A percentile compares a stretch with the other conserved stretches of the same genome.
phyloP scores from a whole-genome alignment of 208 protist species.

The Leishmania tarentolae region DNA sequence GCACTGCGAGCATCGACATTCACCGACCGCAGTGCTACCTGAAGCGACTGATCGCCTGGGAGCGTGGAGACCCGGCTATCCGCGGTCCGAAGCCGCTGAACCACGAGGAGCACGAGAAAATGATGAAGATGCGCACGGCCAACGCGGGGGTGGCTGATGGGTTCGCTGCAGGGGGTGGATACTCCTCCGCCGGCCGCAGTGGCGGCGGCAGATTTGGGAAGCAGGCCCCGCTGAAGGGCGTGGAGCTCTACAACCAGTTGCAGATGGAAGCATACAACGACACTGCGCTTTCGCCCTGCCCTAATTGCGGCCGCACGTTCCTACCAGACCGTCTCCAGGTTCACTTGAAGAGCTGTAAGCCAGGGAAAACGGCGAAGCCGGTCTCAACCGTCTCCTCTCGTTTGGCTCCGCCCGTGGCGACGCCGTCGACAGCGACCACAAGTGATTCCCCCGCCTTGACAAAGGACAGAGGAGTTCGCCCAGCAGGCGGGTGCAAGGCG shows the following conservation, averaged over 20 bases:
- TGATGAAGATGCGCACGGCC: conserved; percentile 36
- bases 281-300: conserved; percentile 72
- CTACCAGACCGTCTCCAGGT: conserved; percentile 88
- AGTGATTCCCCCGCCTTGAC: neutral
- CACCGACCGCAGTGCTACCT: conserved; percentile 93
- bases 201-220: conserved; percentile 18
- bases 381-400: conserved; percentile 62
- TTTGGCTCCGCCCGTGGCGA: conserved; percentile 44
- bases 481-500: conserved; percentile 18
- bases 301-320: conserved; percentile 91
- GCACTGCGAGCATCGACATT: conserved; percentile 81
- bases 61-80: conserved; percentile 69
- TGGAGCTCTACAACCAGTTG: conserved; percentile 80
- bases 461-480: conserved; percentile 21
- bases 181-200: neutral
- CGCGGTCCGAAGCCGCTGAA: conserved; percentile 76
- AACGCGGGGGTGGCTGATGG: conserved; percentile 10
- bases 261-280: conserved; percentile 82
- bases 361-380: conserved; percentile 45
- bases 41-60: conserved; percentile 90
- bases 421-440: conserved; percentile 6
- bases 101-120: conserved; percentile 62
- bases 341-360: conserved; percentile 89
- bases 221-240: conserved; percentile 18
- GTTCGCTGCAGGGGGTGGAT: neutral